Base-by-base conservation (phyloP, 2,329 filamentous ascomycete genomes). In the Diaporthe australafricana region DNA sequence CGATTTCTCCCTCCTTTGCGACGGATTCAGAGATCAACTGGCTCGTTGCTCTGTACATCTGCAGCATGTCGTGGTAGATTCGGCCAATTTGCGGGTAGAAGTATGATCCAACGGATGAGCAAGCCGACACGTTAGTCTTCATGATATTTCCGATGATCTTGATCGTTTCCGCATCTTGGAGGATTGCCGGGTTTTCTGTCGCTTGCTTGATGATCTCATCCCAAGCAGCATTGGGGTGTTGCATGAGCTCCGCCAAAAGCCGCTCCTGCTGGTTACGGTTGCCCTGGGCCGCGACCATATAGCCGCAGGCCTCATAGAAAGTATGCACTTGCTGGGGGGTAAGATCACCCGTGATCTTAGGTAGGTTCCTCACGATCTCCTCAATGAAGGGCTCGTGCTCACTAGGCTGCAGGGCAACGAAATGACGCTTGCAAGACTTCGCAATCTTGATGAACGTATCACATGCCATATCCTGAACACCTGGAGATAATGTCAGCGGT, bases 391-490 rank as follows among this genome's bases (percentile, higher is more conserved):
- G 94, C 82, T 99, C 96, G 68, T 86, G 92, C 86, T 99, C 96
- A 74, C 95, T 96, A 25, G 96, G 94, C 82, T 99, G 96, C 42
- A 98, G 88, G 20, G 96, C 95, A 74, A 99, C 96, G 81, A 99
- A 99, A 82, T 99, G 97, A 71, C 96, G 92, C 80, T 96, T 93
- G 85, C 96, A 99, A 83, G 98, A 97, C 81, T 97, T 96, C 32
- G 96, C 97, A 80, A 99, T 99, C 87, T 99, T 99, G 84, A 99
- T 99, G 79, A 99, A 99, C 0, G 96, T 99, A 83, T 99, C 97
- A 81, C 96, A 99, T 78, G 96, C 96, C 97, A 99, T 99, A 84
- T 99, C 96, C 84, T 99, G 97, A 32, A 99, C 96, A 86, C 94
- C 91, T 93, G 75, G 73, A 50, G 32, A 50, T 45, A 70, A 53